Conservation (phyloP, 306 rosid species). For the Echinosophora koreensis region DNA sequence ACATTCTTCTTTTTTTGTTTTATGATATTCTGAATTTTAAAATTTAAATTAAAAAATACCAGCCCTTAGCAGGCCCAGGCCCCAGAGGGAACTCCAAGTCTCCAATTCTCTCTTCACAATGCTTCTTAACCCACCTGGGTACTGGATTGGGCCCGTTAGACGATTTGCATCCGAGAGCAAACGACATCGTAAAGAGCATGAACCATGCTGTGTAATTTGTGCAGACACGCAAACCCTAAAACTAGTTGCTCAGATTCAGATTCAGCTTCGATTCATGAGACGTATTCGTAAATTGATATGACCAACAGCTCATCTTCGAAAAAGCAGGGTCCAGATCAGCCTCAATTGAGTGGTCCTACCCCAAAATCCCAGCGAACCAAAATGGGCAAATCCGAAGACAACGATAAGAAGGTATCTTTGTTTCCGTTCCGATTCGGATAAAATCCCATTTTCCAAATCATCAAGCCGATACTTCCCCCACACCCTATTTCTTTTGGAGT, state of each 20-base stretch:
- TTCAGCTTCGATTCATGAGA: constrained; percentile 48
- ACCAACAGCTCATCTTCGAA: constrained; percentile 56
- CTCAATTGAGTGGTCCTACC: constrained; percentile 55
- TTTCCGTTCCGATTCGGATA: constrained; percentile 44
- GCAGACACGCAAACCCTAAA: constrained; percentile 50
- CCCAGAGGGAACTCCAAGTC: too few relatives aligned
- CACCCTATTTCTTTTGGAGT: not conserved
- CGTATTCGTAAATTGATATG: constrained; percentile 48
- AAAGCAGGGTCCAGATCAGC: constrained; percentile 60
- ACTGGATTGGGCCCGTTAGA: not conserved
- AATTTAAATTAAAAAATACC: not conserved
- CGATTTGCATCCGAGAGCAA: not conserved
- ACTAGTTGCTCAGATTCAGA: constrained; percentile 43
- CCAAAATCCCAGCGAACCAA: constrained; percentile 58
- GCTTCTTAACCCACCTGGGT: not conserved
- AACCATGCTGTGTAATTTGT: constrained; percentile 20
- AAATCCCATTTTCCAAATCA: constrained; percentile 40
- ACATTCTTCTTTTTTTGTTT: not conserved
- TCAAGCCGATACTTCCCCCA: constrained; percentile 30
- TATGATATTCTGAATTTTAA: not conserved
- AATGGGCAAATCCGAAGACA: constrained; percentile 73
- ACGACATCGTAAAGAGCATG: constrained; percentile 47
- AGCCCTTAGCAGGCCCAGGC: too few relatives aligned
- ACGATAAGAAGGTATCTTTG: constrained; percentile 65
- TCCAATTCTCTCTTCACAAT: too few relatives aligned